Percentiles rank a stretch among this genome's conserved stretches.
phyloP scores from a whole-genome alignment of 2,329 filamentous ascomycete species.

The Sporothrix luriei region DNA sequence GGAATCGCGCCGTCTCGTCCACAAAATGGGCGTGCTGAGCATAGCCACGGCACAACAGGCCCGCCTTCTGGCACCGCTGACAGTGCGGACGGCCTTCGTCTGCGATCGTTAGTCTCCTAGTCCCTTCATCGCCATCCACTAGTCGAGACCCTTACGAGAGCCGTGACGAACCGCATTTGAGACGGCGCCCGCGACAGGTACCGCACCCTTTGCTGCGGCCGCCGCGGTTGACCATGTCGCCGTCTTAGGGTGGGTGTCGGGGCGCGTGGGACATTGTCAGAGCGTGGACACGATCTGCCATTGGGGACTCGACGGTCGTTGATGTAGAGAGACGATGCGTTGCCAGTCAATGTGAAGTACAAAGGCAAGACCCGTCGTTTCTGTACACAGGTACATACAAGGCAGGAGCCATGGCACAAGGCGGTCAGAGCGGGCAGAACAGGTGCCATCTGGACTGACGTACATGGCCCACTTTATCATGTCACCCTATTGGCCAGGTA shows the following conservation, averaged over 20 bases:
- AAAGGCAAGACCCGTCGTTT: not conserved
- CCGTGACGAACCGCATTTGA: not conserved
- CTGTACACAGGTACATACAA: no score
- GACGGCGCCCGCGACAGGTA: not conserved
- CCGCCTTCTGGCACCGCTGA: constrained; percentile 1
- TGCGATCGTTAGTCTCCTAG: not conserved
- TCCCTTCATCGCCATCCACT: not conserved
- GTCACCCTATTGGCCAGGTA: not conserved
- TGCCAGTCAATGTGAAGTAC: not conserved
- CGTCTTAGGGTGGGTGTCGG: not conserved
- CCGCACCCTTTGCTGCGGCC: constrained; percentile 19
- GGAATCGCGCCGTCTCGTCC: constrained; percentile 17
- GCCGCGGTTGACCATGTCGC: constrained; percentile 16
- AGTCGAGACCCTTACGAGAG: not conserved
- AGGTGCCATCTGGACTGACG: no score
- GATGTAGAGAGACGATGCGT: not conserved
- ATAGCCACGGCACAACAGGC: not conserved
- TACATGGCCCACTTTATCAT: not conserved
- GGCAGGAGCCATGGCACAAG: not conserved
- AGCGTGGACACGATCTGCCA: not conserved
- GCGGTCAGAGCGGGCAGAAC: constrained; percentile 6
- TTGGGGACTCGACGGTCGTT: not conserved
- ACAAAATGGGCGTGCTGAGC: constrained; percentile 12
- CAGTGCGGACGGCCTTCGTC: constrained; percentile 1
- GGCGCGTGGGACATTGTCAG: not conserved